Percentiles rank a stretch among this genome's conserved stretches.
These are phyloP conservation scores for Calcarisporium arbuscula DNA, from an alignment of 2,329 filamentous ascomycete genomes.

Conservation along the genomic window DNA sequence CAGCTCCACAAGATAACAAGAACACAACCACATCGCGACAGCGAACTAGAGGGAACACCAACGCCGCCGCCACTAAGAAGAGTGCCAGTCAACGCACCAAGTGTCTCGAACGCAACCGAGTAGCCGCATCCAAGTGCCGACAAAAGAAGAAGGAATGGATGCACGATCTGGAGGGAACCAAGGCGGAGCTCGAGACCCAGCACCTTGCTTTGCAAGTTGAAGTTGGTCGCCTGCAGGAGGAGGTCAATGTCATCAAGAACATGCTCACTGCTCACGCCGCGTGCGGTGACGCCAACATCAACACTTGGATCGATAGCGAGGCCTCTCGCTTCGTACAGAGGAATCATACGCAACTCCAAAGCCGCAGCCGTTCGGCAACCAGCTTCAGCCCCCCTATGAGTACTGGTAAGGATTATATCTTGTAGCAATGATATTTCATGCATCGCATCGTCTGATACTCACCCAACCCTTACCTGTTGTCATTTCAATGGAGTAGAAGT, in stretches of 20 bases:
- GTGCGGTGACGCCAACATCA: constrained; percentile 47
- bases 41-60: too few species aligned
- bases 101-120: constrained; percentile 63
- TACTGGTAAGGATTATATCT: too few species aligned
- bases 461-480: too few species aligned
- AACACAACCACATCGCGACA: too few species aligned
- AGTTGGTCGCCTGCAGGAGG: constrained; percentile 33
- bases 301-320: constrained; percentile 47
- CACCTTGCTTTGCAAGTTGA: constrained; percentile 38
- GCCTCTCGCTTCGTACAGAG: constrained; percentile 41
- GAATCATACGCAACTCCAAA: constrained; percentile 9
- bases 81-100: constrained; percentile 34
- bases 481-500: too few species aligned
- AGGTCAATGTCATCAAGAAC: constrained; percentile 42
- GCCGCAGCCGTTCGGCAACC: neutral
- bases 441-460: too few species aligned
- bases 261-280: constrained; percentile 45
- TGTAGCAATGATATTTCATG: too few species aligned
- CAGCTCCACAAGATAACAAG: too few species aligned
- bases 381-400: neutral
- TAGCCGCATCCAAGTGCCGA: constrained; percentile 68
- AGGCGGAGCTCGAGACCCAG: constrained; percentile 35
- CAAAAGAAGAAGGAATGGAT: constrained; percentile 57
- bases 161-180: constrained; percentile 40
- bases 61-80: too few species aligned